Percentiles rank a stretch among this genome's conserved stretches.
Evolutionary conservation across 805 yeast genomes (phyloP).

Genomic region (Candida jianshihensis): DNA sequence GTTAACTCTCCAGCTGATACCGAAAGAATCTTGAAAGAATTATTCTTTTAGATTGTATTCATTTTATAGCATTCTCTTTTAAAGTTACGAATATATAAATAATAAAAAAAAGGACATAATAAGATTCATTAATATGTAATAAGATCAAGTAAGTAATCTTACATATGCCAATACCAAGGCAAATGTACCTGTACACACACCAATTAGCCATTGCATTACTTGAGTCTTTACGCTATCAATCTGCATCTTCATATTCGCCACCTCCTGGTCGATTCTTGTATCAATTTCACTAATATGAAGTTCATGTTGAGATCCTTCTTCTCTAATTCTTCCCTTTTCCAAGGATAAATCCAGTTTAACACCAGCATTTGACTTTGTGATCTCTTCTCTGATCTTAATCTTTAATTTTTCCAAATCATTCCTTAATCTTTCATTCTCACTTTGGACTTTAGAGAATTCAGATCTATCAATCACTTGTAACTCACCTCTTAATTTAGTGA

Average conservation of each 20-base stretch:
- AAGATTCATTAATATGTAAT: neutral
- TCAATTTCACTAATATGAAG: slow-evolving; percentile 91
- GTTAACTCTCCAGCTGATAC: slow-evolving; percentile 90
- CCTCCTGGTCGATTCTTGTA: slow-evolving; percentile 91
- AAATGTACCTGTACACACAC: slow-evolving; percentile 97
- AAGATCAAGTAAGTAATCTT: slow-evolving; percentile 54
- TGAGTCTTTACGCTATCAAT: slow-evolving; percentile 93
- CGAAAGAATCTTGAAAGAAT: slow-evolving; percentile 72
- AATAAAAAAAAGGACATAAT: neutral
- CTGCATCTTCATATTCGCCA: slow-evolving; percentile 90
- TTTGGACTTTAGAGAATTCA: slow-evolving; percentile 74
- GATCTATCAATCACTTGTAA: slow-evolving; percentile 80
- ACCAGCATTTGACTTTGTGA: slow-evolving; percentile 82
- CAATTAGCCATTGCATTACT: slow-evolving; percentile 97
- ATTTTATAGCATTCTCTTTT: neutral
- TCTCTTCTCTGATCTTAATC: slow-evolving; percentile 82
- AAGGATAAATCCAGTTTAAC: slow-evolving; percentile 85
- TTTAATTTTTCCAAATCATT: slow-evolving; percentile 83
- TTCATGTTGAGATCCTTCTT: slow-evolving; percentile 89
- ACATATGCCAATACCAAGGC: slow-evolving; percentile 91
- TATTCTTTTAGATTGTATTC: slow-evolving; percentile 36
- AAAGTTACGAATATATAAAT: neutral
- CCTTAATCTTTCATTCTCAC: slow-evolving; percentile 79
- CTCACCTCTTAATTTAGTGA: slow-evolving; percentile 90
- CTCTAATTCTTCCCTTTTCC: slow-evolving; percentile 93